These are phyloP conservation scores for Madurella fahalii DNA, from an alignment of 2,329 filamentous ascomycete species.

Conservation along the genomic window DNA sequence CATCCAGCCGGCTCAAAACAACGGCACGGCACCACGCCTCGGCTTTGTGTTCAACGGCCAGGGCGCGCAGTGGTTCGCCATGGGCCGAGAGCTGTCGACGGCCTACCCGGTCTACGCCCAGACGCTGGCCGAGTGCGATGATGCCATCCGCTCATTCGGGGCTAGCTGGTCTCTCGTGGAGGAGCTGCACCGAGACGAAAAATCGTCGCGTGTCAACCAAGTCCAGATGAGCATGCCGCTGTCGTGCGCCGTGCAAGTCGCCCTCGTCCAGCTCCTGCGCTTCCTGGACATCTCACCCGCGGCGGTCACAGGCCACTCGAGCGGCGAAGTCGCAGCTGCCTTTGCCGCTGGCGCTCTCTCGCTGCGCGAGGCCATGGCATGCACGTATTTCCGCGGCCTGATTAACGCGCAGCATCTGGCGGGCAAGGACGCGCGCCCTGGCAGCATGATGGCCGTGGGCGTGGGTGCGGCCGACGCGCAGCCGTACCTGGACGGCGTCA, in stretches of 20 bases:
- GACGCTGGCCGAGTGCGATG: conserved; percentile 19
- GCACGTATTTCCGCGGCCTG: conserved; percentile 33
- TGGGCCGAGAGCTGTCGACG: conserved; percentile 27
- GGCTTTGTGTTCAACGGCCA: conserved; percentile 34
- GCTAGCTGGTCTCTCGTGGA: conserved; percentile 26
- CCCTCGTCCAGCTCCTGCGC: conserved; percentile 32
- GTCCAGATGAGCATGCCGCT: conserved; percentile 31
- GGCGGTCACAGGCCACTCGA: conserved; percentile 34
- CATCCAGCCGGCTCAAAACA: neutral
- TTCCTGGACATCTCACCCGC: conserved; percentile 26
- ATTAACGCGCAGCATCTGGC: neutral
- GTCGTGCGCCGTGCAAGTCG: conserved; percentile 34
- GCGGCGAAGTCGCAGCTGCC: conserved; percentile 37
- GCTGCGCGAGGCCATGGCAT: conserved; percentile 29
- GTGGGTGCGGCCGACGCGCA: conserved; percentile 25
- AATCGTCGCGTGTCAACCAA: conserved; percentile 22
- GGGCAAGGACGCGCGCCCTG: neutral
- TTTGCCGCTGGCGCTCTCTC: conserved; percentile 27
- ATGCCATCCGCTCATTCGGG: conserved; percentile 21
- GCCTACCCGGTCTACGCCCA: conserved; percentile 22
- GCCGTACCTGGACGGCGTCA: conserved; percentile 22
- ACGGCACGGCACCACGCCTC: conserved; percentile 7
- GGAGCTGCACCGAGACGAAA: conserved; percentile 9
- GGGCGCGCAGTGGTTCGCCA: conserved; percentile 33
- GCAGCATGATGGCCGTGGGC: conserved; percentile 32